Evolutionary conservation across 1,284 basidiomycete species (phyloP), one percentile per base, ranked within the genome.

Genomic region (Puccinia novopanici): DNA sequence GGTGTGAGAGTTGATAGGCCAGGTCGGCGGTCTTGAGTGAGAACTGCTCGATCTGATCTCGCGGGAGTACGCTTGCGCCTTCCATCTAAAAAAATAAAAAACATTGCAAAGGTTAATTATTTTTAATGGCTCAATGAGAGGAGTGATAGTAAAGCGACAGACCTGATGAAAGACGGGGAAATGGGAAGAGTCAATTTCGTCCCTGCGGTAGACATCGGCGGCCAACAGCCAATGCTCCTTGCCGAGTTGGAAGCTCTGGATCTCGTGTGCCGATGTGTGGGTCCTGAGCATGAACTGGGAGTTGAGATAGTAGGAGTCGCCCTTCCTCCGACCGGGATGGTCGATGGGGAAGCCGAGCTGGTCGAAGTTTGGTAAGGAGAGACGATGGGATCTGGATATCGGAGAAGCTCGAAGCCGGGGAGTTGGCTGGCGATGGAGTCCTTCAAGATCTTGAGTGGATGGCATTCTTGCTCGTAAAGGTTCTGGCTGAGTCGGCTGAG

Each of bases 241-340:
- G 5, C 93, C 93, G 52, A 88, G 87, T 59, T 89, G 87, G 86
- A 98, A 99, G 8, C 92, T 91, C 82, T 96, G 94, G 50, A 99
- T 93, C 87, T 99, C 96, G 86, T 99, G 97, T 2, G 97, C 94
- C 27, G 93, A 95, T 0, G 97, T 98, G 86, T 99, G 97, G 0
- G 97, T 99, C 63, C 97, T 91, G 71, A 99, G 90, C 91, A 99
- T 95, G 83, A 92, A 89, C 83, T 90, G 88, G 83, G 89, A 89
- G 88, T 99, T 99, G 84, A 98, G 88, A 86, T 99, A 99, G 88
- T 99, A 99, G 83, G 92, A 94, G 87, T 99, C 97, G 37, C 93
- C 93, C 68, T 90, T 88, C 27, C 91, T 89, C 79, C 97, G 90
- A 1, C 97, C 97, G 0, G 96, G 95, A 85, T 99, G 97, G 87